Evolutionary conservation across 371 early-diverging fungal species (phyloP), one percentile per base, ranked within the genome.

Genomic region (Dentiscutata heterogama): DNA sequence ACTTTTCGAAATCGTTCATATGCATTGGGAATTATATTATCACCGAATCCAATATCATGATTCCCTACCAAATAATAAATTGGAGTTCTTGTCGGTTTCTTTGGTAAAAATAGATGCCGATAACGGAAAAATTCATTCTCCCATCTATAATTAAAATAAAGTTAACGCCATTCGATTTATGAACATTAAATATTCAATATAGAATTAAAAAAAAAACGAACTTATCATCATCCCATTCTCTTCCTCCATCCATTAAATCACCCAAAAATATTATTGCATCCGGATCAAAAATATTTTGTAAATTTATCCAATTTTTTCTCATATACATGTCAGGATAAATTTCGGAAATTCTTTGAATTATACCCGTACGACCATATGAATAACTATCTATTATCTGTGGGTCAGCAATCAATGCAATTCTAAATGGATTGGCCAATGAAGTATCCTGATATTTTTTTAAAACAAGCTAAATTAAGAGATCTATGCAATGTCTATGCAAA

Each of bases 11-110:
- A 96, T 42, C 96, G 87, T 0, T 82, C 80, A 51, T 91, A 84
- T 0, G 93, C 89, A 1, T 71, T 14, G 0, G 82, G 82, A 4
- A 93, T 84, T 27, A 97, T 88, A 1, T 90, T 90, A 75, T 93
- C 86, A 5, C 97, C 96, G 83, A 97, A 95, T 0, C 97, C 97
- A 78, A 97, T 92, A 85, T 98, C 97, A 83, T 98, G 98, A 86
- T 97, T 98, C 2, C 97, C 97, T 3, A 92, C 95, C 87, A 95
- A 81, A 68, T 84, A 86, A 29, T 84, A 67, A 18, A 63, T 65
- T 22, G 73, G 68, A 53, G 60, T 81, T 51, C 67, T 67, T 42
- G 50, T 25, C 13, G 56, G 46, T n/a, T 68, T 60, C 42, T 29
- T 22, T 18, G 71, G 78, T 51, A 16, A n/a, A 51, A 83, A 83